phyloP scores from a whole-genome alignment of 345 rosid genomes.

The Linum lewisii region DNA sequence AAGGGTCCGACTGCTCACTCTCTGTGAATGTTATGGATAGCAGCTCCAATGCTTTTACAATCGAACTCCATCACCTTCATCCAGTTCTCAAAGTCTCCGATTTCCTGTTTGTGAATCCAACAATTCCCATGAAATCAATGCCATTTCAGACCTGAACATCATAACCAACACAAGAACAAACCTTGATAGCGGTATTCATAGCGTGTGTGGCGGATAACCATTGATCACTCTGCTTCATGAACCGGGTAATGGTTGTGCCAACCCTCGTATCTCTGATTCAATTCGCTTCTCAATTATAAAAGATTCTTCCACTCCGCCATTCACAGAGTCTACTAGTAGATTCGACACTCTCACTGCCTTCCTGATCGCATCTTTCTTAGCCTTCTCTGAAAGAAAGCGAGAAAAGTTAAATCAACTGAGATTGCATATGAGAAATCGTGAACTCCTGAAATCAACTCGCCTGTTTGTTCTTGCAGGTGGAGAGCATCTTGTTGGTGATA shows the following conservation, averaged over 20 bases:
- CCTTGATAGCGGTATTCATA: constrained; percentile 75
- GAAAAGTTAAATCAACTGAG: not conserved
- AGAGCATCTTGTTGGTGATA: constrained; percentile 50
- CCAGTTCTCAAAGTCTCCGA: constrained; percentile 96
- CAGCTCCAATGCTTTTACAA: constrained; percentile 65
- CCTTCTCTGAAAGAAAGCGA: constrained; percentile 33
- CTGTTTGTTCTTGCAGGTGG: constrained; percentile 55
- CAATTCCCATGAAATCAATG: not conserved
- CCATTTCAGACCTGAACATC: not conserved
- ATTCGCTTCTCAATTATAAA: constrained; percentile 73
- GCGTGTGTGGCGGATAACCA: constrained; percentile 73
- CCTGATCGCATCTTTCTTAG: constrained; percentile 60
- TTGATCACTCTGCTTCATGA: constrained; percentile 68
- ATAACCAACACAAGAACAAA: too few relatives aligned
- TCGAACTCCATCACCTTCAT: constrained; percentile 92
- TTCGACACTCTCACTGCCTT: constrained; percentile 59
- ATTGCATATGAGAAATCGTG: not conserved
- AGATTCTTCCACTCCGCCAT: constrained; percentile 74
- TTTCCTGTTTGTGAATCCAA: constrained; percentile 44
- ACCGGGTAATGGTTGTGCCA: constrained; percentile 50
- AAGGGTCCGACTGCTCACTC: not conserved
- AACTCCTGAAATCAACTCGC: constrained; percentile 12
- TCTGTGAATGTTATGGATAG: constrained; percentile 61
- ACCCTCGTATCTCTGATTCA: constrained; percentile 60
- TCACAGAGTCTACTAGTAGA: constrained; percentile 65